phyloP scores from a whole-genome alignment of 441 rosid species.

The Erodium chrysanthum region DNA sequence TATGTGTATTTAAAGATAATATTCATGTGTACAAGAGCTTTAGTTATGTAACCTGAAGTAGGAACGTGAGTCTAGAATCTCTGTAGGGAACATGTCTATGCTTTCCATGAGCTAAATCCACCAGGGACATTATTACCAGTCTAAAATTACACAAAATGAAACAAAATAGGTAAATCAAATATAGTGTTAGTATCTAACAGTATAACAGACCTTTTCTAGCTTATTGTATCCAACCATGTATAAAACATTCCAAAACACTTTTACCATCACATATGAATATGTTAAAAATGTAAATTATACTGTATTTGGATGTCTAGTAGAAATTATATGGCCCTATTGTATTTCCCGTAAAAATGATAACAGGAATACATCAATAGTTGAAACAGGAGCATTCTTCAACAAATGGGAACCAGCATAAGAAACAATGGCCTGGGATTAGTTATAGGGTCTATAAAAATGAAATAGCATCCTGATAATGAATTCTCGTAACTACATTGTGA shows the following conservation, averaged over 20 bases:
- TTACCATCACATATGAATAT: constrained; percentile 10
- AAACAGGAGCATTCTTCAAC: constrained; percentile 1
- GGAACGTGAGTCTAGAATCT: constrained; percentile 94
- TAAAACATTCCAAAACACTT: neutral
- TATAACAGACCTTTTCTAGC: neutral
- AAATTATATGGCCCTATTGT: neutral
- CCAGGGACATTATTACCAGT: constrained; percentile 93
- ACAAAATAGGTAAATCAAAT: neutral
- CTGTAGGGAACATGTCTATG: constrained; percentile 83
- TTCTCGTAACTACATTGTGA: neutral
- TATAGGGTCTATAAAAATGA: neutral
- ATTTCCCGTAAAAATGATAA: neutral
- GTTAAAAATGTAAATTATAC: neutral
- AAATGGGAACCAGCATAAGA: constrained; percentile 1
- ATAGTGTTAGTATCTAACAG: neutral
- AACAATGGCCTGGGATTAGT: neutral
- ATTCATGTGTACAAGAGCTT: constrained; percentile 13
- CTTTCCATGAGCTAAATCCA: constrained; percentile 84
- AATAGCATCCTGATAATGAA: neutral
- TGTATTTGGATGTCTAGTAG: constrained; percentile 1
- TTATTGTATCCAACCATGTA: neutral
- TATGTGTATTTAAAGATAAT: constrained; percentile 1
- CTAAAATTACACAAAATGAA: constrained; percentile 29
- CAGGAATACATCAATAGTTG: neutral
- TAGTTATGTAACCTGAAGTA: constrained; percentile 65